Base-by-base conservation (phyloP, 1,139 yeast genomes). In the Yamadazyma taylorii region DNA sequence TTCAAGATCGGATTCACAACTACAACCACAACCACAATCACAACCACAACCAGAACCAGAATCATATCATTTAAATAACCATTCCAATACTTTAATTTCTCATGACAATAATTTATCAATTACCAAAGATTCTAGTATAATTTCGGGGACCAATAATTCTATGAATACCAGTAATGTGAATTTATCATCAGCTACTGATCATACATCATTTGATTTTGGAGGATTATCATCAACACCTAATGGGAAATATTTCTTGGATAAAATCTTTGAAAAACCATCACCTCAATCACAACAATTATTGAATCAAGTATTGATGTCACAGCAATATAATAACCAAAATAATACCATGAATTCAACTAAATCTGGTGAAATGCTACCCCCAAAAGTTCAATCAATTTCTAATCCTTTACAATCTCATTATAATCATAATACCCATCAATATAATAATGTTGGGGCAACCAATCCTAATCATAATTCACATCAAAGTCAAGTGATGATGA, bases 191-290 rank as follows among this genome's bases (percentile, higher is more conserved):
- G 45, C 40, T 8, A 52, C 58, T 12, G 60, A 50, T 16, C 53
- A 49, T 24, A 47, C 52, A 8, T 47, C 52, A n/a, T 49, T 49
- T 35, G 52, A 48, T 11, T 39, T 68, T 36, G 66, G 46, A 13
- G 69, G 68, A 5, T 44, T 62, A 5, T 54, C 69, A 4, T 63
- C 72, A 30, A 69, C 75, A 1, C 75, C 76, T 9, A 69, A 69
- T 47, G 63, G 69, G 16, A 70, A 69, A 46, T 67, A 51, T 36
- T 53, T 69, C 33, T 53, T 69, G 31, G 75, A 69, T 39, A 64
- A 63, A 37, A 59, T 68, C 50, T 66, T 67, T 40, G 74, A 69
- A 35, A 63, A 63, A 41, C 60, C 62, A 3, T 66, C 73, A 3
- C 74, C 74, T 3, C 64, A 55, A 36, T 48, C 61, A 13, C 52